Evolutionary conservation across 805 yeast genomes (phyloP).

Genomic region (Monosporozyma servazzii): DNA sequence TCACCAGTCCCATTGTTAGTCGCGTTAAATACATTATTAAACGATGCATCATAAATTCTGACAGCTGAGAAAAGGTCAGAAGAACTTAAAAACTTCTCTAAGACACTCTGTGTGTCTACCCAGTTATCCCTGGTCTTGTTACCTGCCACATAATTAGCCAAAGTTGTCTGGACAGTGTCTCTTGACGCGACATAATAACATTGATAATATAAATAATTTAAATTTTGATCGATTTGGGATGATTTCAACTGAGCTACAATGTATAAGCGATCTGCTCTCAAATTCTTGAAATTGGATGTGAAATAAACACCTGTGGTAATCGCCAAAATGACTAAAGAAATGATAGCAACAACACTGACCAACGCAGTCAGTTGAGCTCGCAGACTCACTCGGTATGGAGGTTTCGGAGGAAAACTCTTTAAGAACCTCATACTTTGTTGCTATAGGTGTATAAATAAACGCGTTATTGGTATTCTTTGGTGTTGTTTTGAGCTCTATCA

Average conservation of each 20-base stretch:
- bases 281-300: conserved; percentile 47
- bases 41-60: conserved; percentile 54
- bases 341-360: conserved; percentile 58
- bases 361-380: conserved; percentile 66
- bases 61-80: conserved; percentile 57
- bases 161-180: conserved; percentile 50
- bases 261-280: conserved; percentile 61
- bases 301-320: conserved; percentile 70
- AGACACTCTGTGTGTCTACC: conserved; percentile 36
- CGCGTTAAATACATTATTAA: conserved; percentile 38
- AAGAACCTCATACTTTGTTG: neutral
- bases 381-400: conserved; percentile 51
- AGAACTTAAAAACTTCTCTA: conserved; percentile 55
- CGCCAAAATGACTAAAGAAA: conserved; percentile 64
- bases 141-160: conserved; percentile 62
- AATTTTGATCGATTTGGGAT: conserved; percentile 63
- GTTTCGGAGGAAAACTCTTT: conserved; percentile 7
- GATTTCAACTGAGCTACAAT: conserved; percentile 77
- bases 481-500: neutral
- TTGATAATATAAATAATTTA: conserved; percentile 58
- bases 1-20: conserved; percentile 34
- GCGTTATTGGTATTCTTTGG: neutral
- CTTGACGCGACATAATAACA: conserved; percentile 54
- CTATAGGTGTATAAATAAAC: neutral
- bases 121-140: conserved; percentile 47